phyloP scores from a whole-genome alignment of 768 basidiomycete species.

The Boletus sp. region DNA sequence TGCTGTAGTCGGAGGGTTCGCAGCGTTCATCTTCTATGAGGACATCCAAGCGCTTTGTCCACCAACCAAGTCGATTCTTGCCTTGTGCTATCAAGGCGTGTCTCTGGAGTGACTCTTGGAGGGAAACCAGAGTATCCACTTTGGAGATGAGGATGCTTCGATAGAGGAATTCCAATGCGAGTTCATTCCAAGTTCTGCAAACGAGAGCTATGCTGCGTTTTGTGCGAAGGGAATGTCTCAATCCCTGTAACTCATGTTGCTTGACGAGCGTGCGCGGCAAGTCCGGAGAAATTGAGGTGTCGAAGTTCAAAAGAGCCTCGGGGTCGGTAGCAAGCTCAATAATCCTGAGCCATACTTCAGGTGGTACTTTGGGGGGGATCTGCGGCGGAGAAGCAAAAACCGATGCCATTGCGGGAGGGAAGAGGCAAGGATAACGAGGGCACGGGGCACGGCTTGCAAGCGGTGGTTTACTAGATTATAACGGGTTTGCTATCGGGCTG shows the following conservation, averaged over 20 bases:
- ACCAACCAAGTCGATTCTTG: slow-evolving; percentile 19
- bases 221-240: slow-evolving; percentile 23
- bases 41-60: slow-evolving; percentile 28
- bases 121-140: slow-evolving; percentile 13
- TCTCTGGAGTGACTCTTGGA: slow-evolving; percentile 14
- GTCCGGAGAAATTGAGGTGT: slow-evolving; percentile 9
- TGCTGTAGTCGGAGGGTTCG: slow-evolving; percentile 21
- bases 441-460: neutral
- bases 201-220: slow-evolving; percentile 23
- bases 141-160: slow-evolving; percentile 21
- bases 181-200: slow-evolving; percentile 23
- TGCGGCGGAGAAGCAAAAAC: neutral
- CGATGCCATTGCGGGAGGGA: slow-evolving; percentile 11
- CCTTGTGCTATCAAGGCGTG: neutral
- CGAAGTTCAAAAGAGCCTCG: slow-evolving; percentile 10
- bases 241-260: slow-evolving; percentile 9
- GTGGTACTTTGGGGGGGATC: slow-evolving; percentile 16
- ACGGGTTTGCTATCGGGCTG: neutral
- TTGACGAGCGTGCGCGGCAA: slow-evolving; percentile 18
- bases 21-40: slow-evolving; percentile 26
- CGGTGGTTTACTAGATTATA: neutral
- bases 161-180: slow-evolving; percentile 23
- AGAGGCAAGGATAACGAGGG: neutral
- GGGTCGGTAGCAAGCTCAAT: slow-evolving; percentile 21
- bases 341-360: slow-evolving; percentile 30